A percentile compares a stretch with the other conserved stretches of the same genome.
Conservation (phyloP, 345 rosid genomes). For the Erysimum cheiranthoides region DNA sequence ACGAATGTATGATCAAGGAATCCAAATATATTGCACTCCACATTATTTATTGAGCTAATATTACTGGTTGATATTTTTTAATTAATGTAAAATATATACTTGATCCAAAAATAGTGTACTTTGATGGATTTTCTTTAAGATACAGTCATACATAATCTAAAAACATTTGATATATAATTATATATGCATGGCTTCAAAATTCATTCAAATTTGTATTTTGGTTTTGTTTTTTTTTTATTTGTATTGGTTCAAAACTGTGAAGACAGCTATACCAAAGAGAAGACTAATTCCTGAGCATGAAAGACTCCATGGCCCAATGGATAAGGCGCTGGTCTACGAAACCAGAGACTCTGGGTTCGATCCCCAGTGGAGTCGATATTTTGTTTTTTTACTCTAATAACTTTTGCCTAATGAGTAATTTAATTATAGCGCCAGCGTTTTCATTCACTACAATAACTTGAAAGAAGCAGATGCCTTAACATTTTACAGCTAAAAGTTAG, state of each 20-base stretch:
- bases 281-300: not conserved
- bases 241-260: too few relatives aligned
- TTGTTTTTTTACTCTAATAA: not conserved
- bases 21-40: not conserved
- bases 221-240: not conserved
- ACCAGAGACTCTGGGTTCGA: conserved; percentile 94
- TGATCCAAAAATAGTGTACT: not conserved
- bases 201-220: not conserved
- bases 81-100: not conserved
- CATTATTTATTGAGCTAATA: not conserved
- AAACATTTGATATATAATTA: not conserved
- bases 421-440: not conserved
- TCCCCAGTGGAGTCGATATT: conserved; percentile 48
- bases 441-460: not conserved
- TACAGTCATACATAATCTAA: not conserved
- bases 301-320: conserved; percentile 60
- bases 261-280: not conserved
- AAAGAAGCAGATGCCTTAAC: not conserved
- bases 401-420: too few relatives aligned
- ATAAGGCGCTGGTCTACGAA: conserved; percentile 98
- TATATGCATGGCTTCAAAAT: conserved; percentile 9
- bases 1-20: not conserved
- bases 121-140: not conserved
- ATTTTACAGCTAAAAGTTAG: not conserved
- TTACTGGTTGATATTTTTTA: not conserved